Evolutionary conservation across 2,329 filamentous ascomycete species (phyloP).

Genomic region (Aspergillus pseudoterreus): DNA sequence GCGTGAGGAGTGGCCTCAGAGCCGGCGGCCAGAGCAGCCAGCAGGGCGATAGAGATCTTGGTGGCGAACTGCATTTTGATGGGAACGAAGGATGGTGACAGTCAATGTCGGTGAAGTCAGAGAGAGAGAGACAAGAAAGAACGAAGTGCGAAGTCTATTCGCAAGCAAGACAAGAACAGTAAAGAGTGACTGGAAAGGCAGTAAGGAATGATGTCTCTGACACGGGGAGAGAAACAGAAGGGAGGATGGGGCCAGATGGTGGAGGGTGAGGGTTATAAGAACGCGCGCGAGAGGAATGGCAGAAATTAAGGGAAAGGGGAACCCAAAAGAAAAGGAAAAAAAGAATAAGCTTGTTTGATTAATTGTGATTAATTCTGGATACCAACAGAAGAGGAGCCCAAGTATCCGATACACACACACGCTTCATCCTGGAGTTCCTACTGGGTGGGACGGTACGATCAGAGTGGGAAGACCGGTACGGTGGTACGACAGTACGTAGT

Average conservation of each 20-base stretch:
- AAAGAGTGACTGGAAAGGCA: constrained; percentile 15
- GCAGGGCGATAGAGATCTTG: constrained; percentile 33
- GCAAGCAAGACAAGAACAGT: constrained; percentile 15
- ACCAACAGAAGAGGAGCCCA: no score
- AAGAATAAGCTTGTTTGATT: constrained; percentile 10
- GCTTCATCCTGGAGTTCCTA: no score
- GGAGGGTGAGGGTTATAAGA: not conserved
- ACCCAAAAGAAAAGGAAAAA: not conserved
- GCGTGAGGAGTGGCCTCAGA: constrained; percentile 29
- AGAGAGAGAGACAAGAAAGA: constrained; percentile 12
- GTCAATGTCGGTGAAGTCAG: constrained; percentile 18
- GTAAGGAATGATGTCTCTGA: constrained; percentile 14
- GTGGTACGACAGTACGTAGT: no score
- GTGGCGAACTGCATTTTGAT: constrained; percentile 32
- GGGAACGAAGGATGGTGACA: constrained; percentile 10
- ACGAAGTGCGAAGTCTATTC: constrained; percentile 35
- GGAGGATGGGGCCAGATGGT: constrained; percentile 12
- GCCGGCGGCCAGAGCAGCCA: constrained; percentile 33
- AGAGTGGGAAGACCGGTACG: no score
- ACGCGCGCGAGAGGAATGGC: not conserved
- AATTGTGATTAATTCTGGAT: constrained; percentile 5
- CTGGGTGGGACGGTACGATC: no score
- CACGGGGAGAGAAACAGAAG: constrained; percentile 13
- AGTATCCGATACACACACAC: no score
- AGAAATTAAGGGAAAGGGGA: not conserved